Percentiles rank a stretch among this genome's conserved stretches.
phyloP scores from a whole-genome alignment of 495 filamentous ascomycete genomes.

The Hypoxylon fuscum region DNA sequence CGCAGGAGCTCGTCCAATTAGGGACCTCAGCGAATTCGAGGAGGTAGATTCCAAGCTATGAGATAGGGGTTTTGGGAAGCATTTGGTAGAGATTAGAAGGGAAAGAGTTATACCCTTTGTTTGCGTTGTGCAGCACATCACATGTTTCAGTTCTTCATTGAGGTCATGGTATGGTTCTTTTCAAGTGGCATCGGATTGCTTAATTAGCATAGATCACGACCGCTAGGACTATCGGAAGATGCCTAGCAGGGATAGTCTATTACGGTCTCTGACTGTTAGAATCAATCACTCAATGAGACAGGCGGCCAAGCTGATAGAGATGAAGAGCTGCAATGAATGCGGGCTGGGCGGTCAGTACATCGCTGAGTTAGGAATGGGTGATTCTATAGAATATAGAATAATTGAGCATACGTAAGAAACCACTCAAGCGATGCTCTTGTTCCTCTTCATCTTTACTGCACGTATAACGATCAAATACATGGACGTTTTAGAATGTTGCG shows the following conservation, averaged over 20 bases:
- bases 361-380: background rate
- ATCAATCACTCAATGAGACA: too few species aligned
- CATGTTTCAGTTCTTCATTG: background rate
- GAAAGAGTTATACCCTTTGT: constrained; percentile 32
- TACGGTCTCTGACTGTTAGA: too few species aligned
- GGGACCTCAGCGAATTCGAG: constrained; percentile 81
- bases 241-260: too few species aligned
- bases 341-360: background rate
- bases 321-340: too few species aligned
- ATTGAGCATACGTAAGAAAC: too few species aligned
- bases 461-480: too few species aligned
- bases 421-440: too few species aligned
- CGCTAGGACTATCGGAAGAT: too few species aligned
- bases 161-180: constrained; percentile 5
- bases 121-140: constrained; percentile 21
- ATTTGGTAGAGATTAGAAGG: constrained; percentile 25
- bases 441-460: too few species aligned
- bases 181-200: background rate
- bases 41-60: constrained; percentile 81
- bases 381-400: background rate
- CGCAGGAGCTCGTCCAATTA: constrained; percentile 73
- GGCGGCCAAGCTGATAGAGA: too few species aligned
- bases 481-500: too few species aligned
- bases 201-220: too few species aligned
- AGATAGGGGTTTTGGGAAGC: constrained; percentile 10